Conservation (phyloP, 768 basidiomycete species). For the Rhodotorula toruloides region DNA sequence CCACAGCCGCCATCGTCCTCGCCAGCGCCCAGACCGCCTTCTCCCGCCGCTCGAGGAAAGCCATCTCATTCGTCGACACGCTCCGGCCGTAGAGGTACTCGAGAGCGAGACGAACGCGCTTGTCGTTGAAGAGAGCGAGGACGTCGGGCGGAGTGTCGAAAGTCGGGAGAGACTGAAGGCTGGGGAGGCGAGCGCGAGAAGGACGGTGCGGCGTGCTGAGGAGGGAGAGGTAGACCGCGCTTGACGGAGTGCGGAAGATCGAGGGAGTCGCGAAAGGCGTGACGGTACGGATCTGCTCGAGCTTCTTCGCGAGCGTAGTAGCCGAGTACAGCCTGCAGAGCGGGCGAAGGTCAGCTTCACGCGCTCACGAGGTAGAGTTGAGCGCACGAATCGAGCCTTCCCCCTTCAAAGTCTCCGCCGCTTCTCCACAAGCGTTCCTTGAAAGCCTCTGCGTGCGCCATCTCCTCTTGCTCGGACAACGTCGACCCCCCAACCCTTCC, state of each 20-base stretch:
- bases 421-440: background rate
- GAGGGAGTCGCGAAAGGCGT: too few relatives aligned
- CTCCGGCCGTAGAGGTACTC: conserved; percentile 2
- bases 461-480: background rate
- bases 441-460: background rate
- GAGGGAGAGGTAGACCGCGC: background rate
- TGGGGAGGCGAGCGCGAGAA: background rate
- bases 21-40: background rate
- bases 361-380: background rate
- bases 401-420: background rate
- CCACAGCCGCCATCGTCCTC: conserved; percentile 1
- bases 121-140: background rate
- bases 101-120: background rate
- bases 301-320: too few relatives aligned
- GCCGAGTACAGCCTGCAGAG: too few relatives aligned
- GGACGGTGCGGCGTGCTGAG: background rate
- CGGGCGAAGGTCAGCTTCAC: too few relatives aligned
- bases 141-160: background rate
- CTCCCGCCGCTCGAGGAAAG: conserved; percentile 3
- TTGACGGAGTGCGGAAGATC: too few relatives aligned
- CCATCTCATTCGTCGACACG: background rate
- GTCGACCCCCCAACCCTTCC: background rate
- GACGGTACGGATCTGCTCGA: too few relatives aligned
- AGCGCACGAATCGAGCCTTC: background rate
- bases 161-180: background rate